Base-by-base conservation (phyloP, 768 basidiomycete genomes). In the Pleurotus tuoliensis region DNA sequence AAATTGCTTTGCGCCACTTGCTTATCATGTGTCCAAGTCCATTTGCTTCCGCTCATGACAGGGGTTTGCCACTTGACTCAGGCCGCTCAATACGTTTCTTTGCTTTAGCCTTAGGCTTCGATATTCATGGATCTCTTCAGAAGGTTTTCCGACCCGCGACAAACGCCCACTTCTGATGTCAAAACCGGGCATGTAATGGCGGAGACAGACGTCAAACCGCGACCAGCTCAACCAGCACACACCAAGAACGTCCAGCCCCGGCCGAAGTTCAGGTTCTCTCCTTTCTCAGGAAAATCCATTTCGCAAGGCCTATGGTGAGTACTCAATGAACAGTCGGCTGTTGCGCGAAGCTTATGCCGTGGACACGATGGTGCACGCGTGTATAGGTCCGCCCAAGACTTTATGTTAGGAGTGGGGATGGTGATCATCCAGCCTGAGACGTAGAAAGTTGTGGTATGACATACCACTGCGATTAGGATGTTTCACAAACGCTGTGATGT, bases 351-450 rank as follows among this genome's bases (percentile, higher is more conserved):
- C 12, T 6, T n/a, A 15, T 47, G 3, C 6, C 30, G 8, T 30
- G 20, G 43, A 11, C 30, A 34, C 8, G 30, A 34, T 11, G 9
- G 1, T 30, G 30, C 30, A 30, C 43, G 43, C 1, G 1, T 16
- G 13, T 13, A 22, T 34, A 50, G 78, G 79, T 72, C 73, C 47
- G 72, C 77, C 2, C 34, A 65, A 11, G 80, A 85, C 65, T 82
- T 87, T 63, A 66, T 82, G 68, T 70, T 86, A 2, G 83, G 83
- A 2, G 81, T 79, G 3, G 85, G 83, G 15, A 81, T 84, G 81
- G 80, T 84, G 15, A 73, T 88, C 47, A 73, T 88, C 22, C 84
- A 87, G 61, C 78, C 79, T n/a, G 72, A 75, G 2, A 82, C 82
- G 0, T 66, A 73, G 8, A 80, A 80, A 61, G 62, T 87, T 18